Conservation (phyloP, 169 alveolate genomes). For the Plasmodium cynomolgi region DNA sequence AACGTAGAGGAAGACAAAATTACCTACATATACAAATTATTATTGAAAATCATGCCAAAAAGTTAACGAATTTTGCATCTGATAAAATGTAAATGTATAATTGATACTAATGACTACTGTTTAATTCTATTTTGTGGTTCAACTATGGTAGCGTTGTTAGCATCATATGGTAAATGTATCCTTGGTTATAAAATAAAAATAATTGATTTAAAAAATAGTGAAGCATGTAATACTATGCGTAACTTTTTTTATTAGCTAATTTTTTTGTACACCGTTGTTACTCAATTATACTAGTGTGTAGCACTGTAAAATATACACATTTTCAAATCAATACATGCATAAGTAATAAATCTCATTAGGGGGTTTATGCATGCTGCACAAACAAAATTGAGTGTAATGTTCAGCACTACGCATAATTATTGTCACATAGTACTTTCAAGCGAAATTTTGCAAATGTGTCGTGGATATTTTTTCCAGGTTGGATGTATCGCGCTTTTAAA, state of each 20-base stretch:
- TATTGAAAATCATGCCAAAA: neutral
- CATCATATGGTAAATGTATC: neutral
- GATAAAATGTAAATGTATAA: neutral
- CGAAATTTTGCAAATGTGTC: neutral
- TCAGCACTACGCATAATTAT: neutral
- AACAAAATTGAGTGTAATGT: neutral
- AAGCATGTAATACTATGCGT: neutral
- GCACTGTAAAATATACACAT: neutral
- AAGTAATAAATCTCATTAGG: neutral
- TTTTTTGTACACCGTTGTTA: neutral
- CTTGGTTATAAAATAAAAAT: neutral
- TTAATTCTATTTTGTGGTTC: neutral
- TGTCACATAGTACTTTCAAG: neutral
- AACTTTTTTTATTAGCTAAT: neutral
- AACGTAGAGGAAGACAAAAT: neutral
- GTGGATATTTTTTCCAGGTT: neutral
- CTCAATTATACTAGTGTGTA: neutral
- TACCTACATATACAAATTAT: neutral
- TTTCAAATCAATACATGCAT: neutral
- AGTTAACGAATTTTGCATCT: neutral
- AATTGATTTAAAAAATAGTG: neutral
- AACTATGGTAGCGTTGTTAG: neutral
- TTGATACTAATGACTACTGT: neutral
- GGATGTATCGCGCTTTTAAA: neutral
- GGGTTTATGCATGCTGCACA: neutral